Evolutionary conservation across 2,329 filamentous ascomycete species (phyloP).

Genomic region (Gliomastix tumulicola): DNA sequence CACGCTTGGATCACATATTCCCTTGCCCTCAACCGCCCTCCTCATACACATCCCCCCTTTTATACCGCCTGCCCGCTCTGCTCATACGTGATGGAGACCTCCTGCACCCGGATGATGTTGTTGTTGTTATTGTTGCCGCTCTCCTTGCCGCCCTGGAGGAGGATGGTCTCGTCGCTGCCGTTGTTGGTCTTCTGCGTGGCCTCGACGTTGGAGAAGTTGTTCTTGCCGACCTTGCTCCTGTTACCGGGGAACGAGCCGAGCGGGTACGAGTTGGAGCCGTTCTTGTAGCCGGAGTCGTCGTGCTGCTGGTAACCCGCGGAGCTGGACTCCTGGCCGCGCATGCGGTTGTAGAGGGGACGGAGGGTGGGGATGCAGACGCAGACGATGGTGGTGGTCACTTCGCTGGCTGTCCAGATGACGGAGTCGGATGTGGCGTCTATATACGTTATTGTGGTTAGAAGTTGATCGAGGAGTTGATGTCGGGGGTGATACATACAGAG

Average conservation of each 20-base stretch:
- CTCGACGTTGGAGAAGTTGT: background rate
- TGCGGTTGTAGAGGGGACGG: slow-evolving; percentile 4
- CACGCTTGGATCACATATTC: too few relatives aligned
- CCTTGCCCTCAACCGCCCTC: too few relatives aligned
- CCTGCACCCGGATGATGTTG: slow-evolving; percentile 7
- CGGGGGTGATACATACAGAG: background rate
- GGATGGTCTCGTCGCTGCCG: slow-evolving; percentile 9
- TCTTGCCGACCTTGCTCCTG: background rate
- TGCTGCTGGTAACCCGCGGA: slow-evolving; percentile 9
- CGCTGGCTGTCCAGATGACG: slow-evolving; percentile 1
- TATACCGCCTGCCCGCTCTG: too few relatives aligned
- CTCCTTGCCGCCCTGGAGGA: slow-evolving; percentile 5
- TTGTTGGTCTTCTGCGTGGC: slow-evolving; percentile 3
- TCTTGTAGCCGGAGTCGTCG: slow-evolving; percentile 7
- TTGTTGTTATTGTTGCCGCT: too few relatives aligned
- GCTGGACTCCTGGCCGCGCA: slow-evolving; percentile 8
- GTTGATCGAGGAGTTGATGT: too few relatives aligned
- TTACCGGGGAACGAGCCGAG: background rate
- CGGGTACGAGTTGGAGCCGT: background rate
- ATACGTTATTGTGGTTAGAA: too few relatives aligned
- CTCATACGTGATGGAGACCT: slow-evolving; percentile 7
- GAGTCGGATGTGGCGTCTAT: background rate
- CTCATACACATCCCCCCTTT: too few relatives aligned
- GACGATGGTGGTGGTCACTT: slow-evolving; percentile 5
- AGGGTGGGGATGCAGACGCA: background rate